Base-by-base conservation (phyloP, 2,329 filamentous ascomycete genomes). In the Colletotrichum lentis region DNA sequence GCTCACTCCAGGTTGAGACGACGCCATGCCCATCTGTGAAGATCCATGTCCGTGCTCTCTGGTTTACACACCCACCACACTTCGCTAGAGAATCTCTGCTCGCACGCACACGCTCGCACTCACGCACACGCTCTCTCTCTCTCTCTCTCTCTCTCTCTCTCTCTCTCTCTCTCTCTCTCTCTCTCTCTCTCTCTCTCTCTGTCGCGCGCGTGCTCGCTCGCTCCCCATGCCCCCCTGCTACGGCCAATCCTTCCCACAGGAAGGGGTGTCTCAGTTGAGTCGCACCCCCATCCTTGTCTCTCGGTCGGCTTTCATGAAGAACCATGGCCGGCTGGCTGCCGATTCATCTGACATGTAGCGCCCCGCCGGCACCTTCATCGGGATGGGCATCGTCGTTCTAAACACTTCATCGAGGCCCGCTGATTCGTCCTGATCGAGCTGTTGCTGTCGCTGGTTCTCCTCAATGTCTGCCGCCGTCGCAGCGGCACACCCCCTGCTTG, bases 321-420 rank as follows among this genome's bases (percentile, higher is more conserved):
- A 82, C 82, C 82, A 84, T 24, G 82, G 82, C 70, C 61, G 64
- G 60, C 64, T 71, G 62, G 67, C 54, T 62, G 66, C 58, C 55
- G 24, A 59, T 52, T 75, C 73, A 63, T 78, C 75, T 55, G 72
- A 71, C 71, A 72, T 78, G 16, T 88, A 89, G 62, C 72, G 73
- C 60, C 81, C 78, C 18, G 85, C 87, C 14, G 91, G 90, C 69
- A 83, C 78, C 73, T 82, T 75, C 81, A 93, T 90, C 1, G 91
- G 91, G 22, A 91, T 81, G 43, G 89, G 89, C 39, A 92, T 77
- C 8, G 77, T 78, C 22, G 50, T 53, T 44, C 56, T 56, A 64
- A 70, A 70, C 22, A 53, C 41, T 39, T n/a, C 61, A 20, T 55
- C 44, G 18, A 69, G 62, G 43, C 55, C 37, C 27, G 27, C 50